These are phyloP conservation scores for Daedaleopsis nitida DNA, from an alignment of 768 basidiomycete species.

Conservation along the genomic window DNA sequence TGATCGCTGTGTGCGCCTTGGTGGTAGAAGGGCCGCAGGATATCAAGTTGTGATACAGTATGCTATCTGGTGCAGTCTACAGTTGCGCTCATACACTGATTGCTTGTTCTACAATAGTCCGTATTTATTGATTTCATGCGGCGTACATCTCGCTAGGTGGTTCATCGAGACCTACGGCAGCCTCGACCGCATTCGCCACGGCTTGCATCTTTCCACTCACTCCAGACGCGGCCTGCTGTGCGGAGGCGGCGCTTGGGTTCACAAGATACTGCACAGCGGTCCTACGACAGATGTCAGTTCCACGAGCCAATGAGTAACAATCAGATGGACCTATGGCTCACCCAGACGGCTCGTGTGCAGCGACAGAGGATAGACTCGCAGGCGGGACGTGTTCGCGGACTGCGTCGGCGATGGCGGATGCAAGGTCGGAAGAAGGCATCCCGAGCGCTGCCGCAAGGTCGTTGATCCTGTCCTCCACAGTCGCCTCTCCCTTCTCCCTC, in stretches of 20 bases:
- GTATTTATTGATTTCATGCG: background rate
- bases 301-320: background rate
- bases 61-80: no score
- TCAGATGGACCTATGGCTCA: conserved; percentile 10
- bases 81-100: no score
- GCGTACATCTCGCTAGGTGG: conserved; percentile 22
- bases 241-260: conserved; percentile 22
- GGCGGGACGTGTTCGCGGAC: conserved; percentile 61
- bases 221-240: conserved; percentile 8
- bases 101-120: no score
- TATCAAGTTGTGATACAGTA: no score
- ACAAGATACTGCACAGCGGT: conserved; percentile 27
- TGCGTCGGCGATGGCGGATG: conserved; percentile 62
- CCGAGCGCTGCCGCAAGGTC: conserved; percentile 64
- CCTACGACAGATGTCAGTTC: conserved; percentile 8
- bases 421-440: conserved; percentile 59
- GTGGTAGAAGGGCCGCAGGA: no score
- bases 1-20: no score
- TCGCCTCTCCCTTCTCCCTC: conserved; percentile 22
- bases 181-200: conserved; percentile 24
- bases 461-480: conserved; percentile 58
- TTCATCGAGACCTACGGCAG: conserved; percentile 30
- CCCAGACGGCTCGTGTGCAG: conserved; percentile 45
- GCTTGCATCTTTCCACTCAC: conserved; percentile 12
- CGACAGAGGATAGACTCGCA: conserved; percentile 58